Evolutionary conservation across 2,329 filamentous ascomycete species (phyloP).

Genomic region (Pyrenophora graminea): DNA sequence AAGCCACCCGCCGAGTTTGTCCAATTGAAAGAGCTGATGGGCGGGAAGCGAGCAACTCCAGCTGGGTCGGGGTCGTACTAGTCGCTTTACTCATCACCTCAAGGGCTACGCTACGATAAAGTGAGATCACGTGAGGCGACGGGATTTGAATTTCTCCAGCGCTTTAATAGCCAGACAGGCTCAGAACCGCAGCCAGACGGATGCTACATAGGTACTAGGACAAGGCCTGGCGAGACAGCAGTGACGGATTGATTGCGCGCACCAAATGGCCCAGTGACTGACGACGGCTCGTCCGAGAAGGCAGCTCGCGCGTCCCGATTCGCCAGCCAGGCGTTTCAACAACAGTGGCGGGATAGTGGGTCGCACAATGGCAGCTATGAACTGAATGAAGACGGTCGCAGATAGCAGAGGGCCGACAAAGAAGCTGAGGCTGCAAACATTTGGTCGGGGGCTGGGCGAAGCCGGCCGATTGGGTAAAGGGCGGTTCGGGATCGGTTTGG

Average conservation of each 20-base stretch:
- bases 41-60: no score
- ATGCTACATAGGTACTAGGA: background rate
- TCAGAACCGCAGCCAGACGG: background rate
- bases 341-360: slow-evolving; percentile 2
- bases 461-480: slow-evolving; percentile 9
- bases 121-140: no score
- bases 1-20: no score
- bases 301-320: slow-evolving; percentile 3
- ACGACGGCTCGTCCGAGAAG: slow-evolving; percentile 5
- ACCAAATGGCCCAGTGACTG: background rate
- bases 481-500: slow-evolving; percentile 3
- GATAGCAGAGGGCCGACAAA: slow-evolving; percentile 6
- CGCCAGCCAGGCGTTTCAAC: slow-evolving; percentile 5
- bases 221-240: background rate
- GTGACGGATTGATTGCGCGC: slow-evolving; percentile 1
- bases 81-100: no score
- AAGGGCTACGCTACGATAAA: no score
- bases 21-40: no score
- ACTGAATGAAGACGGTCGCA: background rate
- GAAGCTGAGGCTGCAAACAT: slow-evolving; percentile 10
- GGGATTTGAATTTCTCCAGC: background rate
- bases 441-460: slow-evolving; percentile 4
- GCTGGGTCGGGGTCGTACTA: no score
- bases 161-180: background rate
- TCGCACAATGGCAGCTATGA: slow-evolving; percentile 1